Percentiles rank a stretch among this genome's conserved stretches.
These are phyloP conservation scores for Pleurotus sapidus DNA, from an alignment of 768 basidiomycete genomes.

Conservation along the genomic window DNA sequence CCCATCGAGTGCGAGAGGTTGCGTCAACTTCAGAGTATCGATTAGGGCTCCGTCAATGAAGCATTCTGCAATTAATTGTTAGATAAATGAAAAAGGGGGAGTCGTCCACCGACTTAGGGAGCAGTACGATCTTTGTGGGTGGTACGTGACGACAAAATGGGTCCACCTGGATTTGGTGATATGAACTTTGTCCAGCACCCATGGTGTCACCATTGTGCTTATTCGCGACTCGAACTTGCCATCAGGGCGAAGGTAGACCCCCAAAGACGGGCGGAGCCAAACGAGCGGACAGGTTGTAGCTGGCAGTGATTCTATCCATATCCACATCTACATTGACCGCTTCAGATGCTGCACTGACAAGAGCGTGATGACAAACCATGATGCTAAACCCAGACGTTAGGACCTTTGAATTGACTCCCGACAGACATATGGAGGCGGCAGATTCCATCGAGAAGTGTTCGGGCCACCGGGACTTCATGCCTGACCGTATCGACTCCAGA, in stretches of 20 bases:
- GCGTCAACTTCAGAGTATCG: conserved; percentile 61
- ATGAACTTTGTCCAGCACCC: conserved; percentile 41
- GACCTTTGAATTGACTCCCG: conserved; percentile 45
- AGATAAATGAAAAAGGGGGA: not conserved
- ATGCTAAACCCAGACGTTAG: conserved; percentile 71
- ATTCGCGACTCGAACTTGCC: conserved; percentile 54
- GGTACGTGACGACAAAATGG: conserved; percentile 65
- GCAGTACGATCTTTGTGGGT: conserved; percentile 44
- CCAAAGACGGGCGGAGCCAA: conserved; percentile 31
- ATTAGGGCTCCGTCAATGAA: conserved; percentile 72
- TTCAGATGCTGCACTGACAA: not conserved
- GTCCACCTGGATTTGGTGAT: conserved; percentile 66
- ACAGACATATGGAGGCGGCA: conserved; percentile 46
- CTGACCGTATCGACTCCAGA: conserved; percentile 65
- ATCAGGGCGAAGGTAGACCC: conserved; percentile 48
- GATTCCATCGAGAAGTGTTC: conserved; percentile 72
- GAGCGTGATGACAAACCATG: conserved; percentile 43
- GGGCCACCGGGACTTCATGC: conserved; percentile 76
- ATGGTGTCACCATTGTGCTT: conserved; percentile 33
- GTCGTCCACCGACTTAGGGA: not conserved
- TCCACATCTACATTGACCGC: conserved; percentile 37
- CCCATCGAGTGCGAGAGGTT: conserved; percentile 37
- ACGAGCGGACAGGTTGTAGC: conserved; percentile 32
- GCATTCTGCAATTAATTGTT: conserved; percentile 43
- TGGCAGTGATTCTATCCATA: conserved; percentile 44